Percentiles rank a stretch among this genome's conserved stretches.
Evolutionary conservation across 257 asterid species (phyloP).

Genomic region (Coffea eugenioides): DNA sequence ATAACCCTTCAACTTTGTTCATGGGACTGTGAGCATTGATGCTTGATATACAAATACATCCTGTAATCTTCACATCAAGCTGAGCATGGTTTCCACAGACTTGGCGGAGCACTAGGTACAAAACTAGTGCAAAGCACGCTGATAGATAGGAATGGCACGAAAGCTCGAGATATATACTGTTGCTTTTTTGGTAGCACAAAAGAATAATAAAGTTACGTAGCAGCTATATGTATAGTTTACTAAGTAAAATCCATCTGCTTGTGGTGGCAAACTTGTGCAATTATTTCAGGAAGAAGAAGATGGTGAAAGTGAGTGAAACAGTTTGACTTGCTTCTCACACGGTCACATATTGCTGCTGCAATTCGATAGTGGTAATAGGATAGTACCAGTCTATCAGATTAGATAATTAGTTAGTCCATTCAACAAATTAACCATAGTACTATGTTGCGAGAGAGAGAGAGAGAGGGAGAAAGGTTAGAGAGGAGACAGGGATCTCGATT

Average conservation of each 20-base stretch:
- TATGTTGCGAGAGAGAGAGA: neutral
- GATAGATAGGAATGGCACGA: neutral
- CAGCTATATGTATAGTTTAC: neutral
- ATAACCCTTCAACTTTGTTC: no score
- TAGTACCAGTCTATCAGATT: no score
- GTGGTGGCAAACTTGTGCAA: neutral
- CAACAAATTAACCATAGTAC: neutral
- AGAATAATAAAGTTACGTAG: no score
- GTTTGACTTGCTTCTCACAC: neutral
- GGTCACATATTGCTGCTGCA: neutral
- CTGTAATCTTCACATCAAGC: neutral
- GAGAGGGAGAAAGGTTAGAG: neutral
- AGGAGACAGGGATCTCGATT: conserved; percentile 11
- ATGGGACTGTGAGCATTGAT: no score
- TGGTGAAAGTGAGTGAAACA: neutral
- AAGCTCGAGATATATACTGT: neutral
- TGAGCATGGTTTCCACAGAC: no score
- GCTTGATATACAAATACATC: no score
- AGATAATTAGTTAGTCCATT: no score
- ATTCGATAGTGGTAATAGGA: neutral
- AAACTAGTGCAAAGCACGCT: neutral
- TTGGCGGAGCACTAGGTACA: neutral
- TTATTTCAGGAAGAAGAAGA: conserved; percentile 2
- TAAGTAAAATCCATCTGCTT: no score
- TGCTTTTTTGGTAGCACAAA: neutral